A percentile compares a stretch with the other conserved stretches of the same genome.
phyloP scores from a whole-genome alignment of 371 early-diverging fungal genomes.

The Mucor indicus region DNA sequence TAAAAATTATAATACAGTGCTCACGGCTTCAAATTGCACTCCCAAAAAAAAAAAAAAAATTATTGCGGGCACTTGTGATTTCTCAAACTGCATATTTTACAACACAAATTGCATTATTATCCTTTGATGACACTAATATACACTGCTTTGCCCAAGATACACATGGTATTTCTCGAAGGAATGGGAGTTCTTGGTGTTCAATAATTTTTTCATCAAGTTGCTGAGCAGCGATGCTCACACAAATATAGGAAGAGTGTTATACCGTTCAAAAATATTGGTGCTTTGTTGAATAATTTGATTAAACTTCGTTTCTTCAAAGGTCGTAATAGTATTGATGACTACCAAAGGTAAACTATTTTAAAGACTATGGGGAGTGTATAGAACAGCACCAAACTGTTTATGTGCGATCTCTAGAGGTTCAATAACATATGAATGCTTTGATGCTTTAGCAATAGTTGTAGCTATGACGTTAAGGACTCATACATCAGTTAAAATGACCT shows the following conservation, averaged over 20 bases:
- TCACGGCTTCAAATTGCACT: too few species aligned
- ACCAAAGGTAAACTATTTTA: background rate
- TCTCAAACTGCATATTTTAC: too few species aligned
- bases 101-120: too few species aligned
- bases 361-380: conserved; percentile 4
- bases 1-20: too few species aligned
- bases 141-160: conserved; percentile 19
- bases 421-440: conserved; percentile 11
- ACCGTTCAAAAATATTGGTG: conserved; percentile 12
- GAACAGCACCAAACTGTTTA: conserved; percentile 9
- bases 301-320: conserved; percentile 14
- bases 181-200: conserved; percentile 15
- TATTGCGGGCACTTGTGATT: too few species aligned
- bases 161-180: conserved; percentile 13
- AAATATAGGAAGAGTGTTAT: conserved; percentile 12
- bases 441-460: conserved; percentile 6
- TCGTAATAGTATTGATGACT: conserved; percentile 11
- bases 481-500: conserved; percentile 13
- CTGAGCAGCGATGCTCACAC: conserved; percentile 14
- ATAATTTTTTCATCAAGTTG: conserved; percentile 14
- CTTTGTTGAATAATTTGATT: conserved; percentile 11
- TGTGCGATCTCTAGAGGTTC: conserved; percentile 4
- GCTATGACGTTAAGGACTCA: conserved; percentile 9
- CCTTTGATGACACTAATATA: conserved; percentile 16
- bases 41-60: too few species aligned